Evolutionary conservation across 2,329 filamentous ascomycete genomes (phyloP), one percentile per base, ranked within the genome.

Genomic region (Fusarium sarcochroum): DNA sequence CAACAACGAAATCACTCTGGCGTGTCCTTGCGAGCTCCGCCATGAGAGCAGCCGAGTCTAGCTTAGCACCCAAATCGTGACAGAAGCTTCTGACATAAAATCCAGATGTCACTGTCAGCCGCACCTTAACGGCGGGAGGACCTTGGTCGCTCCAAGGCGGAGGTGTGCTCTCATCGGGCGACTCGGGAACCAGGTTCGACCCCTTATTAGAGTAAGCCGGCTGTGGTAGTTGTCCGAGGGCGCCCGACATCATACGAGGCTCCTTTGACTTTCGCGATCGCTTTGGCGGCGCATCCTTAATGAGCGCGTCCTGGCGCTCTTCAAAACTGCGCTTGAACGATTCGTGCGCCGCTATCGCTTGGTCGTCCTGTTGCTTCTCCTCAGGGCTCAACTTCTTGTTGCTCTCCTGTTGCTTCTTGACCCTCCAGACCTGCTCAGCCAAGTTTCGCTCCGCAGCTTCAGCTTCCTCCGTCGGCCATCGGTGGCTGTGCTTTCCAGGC

Each of bases 1-100:
- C 84, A 1, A 97, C 82, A 58, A 87, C 86, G 74, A 97, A 98
- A 64, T 93, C 88, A 18, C 89, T 92, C 80, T 99, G 96, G 52
- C 92, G 88, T 5, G 89, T 91, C 55, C 96, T 90, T 58, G 91
- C 87, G 20, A 99, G 87, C 72, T 92, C 90, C 21, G 92, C 89
- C 95, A 99, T 98, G 69, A 96, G 85, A 34, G 87, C 96, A 23
- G 93, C 89, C 14, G 93, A 97, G 52, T 88, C 89, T 15, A 98
- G 85, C 71, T 93, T 93, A 69, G 90, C 84, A 21, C 95, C 96
- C 5, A 99, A 86, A 75, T 99, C 96, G 77, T 98, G 94, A 73
- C 93, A 94, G 71, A 99, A 89, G 59, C 92, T 97, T 66, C 96
- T 91, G 15, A 99, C 94, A 79, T 99, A 99, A 84, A 98, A 99